A percentile compares a stretch with the other conserved stretches of the same genome.
Evolutionary conservation across 2,329 filamentous ascomycete genomes (phyloP).

Genomic region (Erysiphe neolycopersici): DNA sequence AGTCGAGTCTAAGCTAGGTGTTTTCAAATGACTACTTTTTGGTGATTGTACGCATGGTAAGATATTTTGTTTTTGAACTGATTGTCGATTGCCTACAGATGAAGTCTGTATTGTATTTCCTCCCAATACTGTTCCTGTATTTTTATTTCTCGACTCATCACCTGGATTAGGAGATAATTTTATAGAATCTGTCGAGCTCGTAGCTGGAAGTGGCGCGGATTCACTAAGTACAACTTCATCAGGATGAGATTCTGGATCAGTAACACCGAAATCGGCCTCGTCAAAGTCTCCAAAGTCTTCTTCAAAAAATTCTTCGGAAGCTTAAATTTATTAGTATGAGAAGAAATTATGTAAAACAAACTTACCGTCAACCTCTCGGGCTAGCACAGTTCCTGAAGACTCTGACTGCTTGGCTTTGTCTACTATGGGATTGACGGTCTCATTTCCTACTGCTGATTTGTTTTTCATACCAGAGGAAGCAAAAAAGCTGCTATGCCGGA

Average conservation of each 20-base stretch:
- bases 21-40: conserved; percentile 9
- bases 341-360: not conserved
- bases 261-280: conserved; percentile 48
- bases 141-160: not conserved
- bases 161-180: not conserved
- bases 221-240: conserved; percentile 42
- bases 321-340: not conserved
- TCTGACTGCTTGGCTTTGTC: not conserved
- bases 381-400: not conserved
- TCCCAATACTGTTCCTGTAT: not conserved
- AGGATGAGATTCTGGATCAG: conserved; percentile 35
- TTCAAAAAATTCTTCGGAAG: conserved; percentile 1
- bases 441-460: conserved; percentile 6
- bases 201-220: not conserved
- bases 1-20: conserved; percentile 4
- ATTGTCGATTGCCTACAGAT: conserved; percentile 7
- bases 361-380: not conserved
- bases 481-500: conserved; percentile 47
- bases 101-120: conserved; percentile 4
- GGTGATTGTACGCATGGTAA: conserved; percentile 11
- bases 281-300: conserved; percentile 30
- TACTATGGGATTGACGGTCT: conserved; percentile 9
- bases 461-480: not conserved
- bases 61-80: conserved; percentile 2
- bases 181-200: not conserved